phyloP scores from a whole-genome alignment of 1,139 yeast genomes.

The Entelexis paramagnoliae region DNA sequence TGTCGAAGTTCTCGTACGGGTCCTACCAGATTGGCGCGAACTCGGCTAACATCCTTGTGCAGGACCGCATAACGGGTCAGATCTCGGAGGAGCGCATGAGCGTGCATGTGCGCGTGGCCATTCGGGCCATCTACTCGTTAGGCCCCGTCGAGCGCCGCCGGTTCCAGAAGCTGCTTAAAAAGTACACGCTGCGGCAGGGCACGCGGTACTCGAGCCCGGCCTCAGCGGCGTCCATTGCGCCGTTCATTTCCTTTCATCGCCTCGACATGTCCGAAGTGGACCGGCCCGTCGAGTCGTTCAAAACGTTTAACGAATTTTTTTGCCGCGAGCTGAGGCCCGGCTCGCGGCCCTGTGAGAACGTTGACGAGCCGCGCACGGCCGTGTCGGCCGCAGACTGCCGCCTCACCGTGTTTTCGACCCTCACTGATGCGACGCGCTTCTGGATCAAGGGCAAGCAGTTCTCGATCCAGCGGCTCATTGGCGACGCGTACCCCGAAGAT shows the following conservation, averaged over 20 bases:
- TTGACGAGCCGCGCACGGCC: constrained; percentile 40
- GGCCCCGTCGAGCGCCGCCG: constrained; percentile 48
- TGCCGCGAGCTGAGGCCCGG: constrained; percentile 65
- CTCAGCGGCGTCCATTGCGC: constrained; percentile 56
- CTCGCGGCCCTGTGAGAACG: constrained; percentile 60
- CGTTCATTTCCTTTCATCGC: constrained; percentile 74
- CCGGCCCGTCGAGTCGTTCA: constrained; percentile 42
- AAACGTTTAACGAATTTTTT: constrained; percentile 80
- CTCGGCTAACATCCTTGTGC: constrained; percentile 88
- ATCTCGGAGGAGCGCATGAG: constrained; percentile 89
- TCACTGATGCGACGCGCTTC: constrained; percentile 55
- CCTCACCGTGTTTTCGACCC: constrained; percentile 56
- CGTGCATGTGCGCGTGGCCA: constrained; percentile 77
- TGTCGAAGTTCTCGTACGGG: constrained; percentile 81
- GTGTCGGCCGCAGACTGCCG: constrained; percentile 87
- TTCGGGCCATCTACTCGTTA: constrained; percentile 71
- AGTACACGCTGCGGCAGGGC: constrained; percentile 73
- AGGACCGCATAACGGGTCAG: constrained; percentile 79
- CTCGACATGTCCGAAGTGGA: constrained; percentile 63
- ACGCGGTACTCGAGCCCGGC: constrained; percentile 61
- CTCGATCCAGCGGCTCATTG: constrained; percentile 54
- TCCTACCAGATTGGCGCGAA: constrained; percentile 78
- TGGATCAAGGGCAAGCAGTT: constrained; percentile 90
- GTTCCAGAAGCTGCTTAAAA: constrained; percentile 50
- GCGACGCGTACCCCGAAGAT: constrained; percentile 44